These are phyloP conservation scores for Crotalaria pallida DNA, from an alignment of 306 rosid species.

Conservation along the genomic window DNA sequence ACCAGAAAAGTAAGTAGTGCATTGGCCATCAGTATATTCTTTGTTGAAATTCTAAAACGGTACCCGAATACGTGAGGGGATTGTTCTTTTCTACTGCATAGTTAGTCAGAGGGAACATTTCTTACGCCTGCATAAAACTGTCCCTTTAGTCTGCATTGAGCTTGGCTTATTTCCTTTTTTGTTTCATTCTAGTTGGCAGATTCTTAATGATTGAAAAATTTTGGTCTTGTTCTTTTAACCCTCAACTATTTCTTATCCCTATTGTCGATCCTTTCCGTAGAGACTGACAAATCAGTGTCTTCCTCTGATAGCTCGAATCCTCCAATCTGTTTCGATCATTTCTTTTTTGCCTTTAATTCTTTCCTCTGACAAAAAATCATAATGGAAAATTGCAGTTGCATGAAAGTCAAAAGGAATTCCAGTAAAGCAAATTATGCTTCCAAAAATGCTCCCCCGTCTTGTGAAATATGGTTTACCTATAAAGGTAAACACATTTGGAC, in stretches of 20 bases:
- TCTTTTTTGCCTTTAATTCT: background rate
- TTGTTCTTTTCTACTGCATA: background rate
- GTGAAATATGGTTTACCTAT: conserved; percentile 75
- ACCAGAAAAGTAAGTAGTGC: conserved; percentile 49
- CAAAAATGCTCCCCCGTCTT: conserved; percentile 50
- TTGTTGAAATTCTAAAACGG: background rate
- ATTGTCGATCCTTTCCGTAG: background rate
- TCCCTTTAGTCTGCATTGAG: background rate
- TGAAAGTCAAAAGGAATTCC: conserved; percentile 63
- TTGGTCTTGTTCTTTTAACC: background rate
- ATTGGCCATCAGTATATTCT: conserved; percentile 2
- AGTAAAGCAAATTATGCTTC: conserved; percentile 63
- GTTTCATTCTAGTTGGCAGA: background rate
- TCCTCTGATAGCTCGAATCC: background rate
- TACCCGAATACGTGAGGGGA: background rate
- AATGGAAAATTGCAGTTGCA: conserved; percentile 42
- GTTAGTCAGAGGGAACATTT: background rate
- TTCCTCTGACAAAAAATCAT: conserved; percentile 12
- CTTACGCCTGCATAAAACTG: background rate
- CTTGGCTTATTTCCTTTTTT: background rate
- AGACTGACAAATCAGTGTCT: background rate
- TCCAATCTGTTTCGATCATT: background rate
- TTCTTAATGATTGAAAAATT: background rate
- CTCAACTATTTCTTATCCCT: background rate
- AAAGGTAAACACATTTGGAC: conserved; percentile 74